Percentiles rank a stretch among this genome's conserved stretches.
Evolutionary conservation across 148 eudicot genomes (phyloP).

Genomic region (Mesembryanthemum crystallinum): DNA sequence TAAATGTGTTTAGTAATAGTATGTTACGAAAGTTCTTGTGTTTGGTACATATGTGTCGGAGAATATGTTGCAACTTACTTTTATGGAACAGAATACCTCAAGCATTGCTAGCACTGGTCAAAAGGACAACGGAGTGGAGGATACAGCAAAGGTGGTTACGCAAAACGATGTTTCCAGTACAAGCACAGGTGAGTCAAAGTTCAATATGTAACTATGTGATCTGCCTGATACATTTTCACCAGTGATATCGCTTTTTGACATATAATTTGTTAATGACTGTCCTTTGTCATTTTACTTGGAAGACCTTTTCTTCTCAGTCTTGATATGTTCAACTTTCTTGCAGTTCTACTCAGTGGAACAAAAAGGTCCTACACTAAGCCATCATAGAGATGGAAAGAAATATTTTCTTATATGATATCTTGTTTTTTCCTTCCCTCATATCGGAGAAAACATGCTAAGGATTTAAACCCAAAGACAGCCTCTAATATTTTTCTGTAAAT

Average conservation of each 20-base stretch:
- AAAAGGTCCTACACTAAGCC: not conserved
- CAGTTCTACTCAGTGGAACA: not conserved
- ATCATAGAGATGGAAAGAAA: not conserved
- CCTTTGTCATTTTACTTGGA: not conserved
- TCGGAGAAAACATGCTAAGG: no score
- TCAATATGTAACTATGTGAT: not conserved
- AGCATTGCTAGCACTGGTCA: slow-evolving; percentile 14
- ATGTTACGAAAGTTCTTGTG: not conserved
- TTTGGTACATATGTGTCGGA: slow-evolving; percentile 7
- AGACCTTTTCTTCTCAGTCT: no score
- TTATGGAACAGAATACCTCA: slow-evolving; percentile 22
- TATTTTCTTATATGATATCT: no score
- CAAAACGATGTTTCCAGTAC: slow-evolving; percentile 12
- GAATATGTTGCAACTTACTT: slow-evolving; percentile 3
- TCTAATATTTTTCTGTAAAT: no score
- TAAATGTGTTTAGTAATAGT: slow-evolving; percentile 15
- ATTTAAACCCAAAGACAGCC: no score
- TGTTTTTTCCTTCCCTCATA: no score
- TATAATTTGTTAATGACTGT: not conserved
- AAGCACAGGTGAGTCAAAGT: slow-evolving; percentile 22
- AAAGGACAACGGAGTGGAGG: slow-evolving; percentile 9
- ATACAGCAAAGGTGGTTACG: not conserved
- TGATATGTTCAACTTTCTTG: no score
- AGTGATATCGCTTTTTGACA: not conserved
- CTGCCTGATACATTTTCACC: not conserved